phyloP scores from a whole-genome alignment of 495 filamentous ascomycete genomes.

The Xylaria cubensis region DNA sequence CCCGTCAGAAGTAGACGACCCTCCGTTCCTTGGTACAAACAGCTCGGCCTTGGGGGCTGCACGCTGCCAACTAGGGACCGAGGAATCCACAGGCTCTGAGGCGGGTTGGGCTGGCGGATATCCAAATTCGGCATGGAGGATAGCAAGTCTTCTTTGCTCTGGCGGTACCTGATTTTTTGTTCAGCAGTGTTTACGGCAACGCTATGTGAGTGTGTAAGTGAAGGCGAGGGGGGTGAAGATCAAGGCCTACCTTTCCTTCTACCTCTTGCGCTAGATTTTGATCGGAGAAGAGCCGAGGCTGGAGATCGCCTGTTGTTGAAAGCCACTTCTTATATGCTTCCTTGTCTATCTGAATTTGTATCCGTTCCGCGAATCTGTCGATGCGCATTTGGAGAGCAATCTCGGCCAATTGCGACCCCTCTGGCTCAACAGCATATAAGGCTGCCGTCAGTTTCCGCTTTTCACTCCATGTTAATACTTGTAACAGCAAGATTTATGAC shows the following conservation, averaged over 20 bases:
- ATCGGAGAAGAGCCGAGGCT: conserved; percentile 36
- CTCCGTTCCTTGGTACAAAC: conserved; percentile 35
- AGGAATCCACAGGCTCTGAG: conserved; percentile 23
- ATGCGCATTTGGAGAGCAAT: conserved; percentile 50
- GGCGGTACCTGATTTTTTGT: conserved; percentile 30
- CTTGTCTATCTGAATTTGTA: conserved; percentile 45
- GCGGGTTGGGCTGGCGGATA: conserved; percentile 29
- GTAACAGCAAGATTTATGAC: not conserved
- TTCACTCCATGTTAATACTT: not conserved
- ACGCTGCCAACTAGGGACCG: conserved; percentile 52
- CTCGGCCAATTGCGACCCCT: conserved; percentile 36
- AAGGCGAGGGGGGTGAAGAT: not conserved
- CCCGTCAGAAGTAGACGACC: conserved; percentile 30
- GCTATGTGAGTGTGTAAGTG: not conserved
- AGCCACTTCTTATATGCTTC: conserved; percentile 46
- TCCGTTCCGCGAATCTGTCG: conserved; percentile 51
- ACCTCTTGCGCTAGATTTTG: conserved; percentile 32
- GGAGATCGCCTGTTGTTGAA: conserved; percentile 20
- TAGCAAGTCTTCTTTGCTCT: conserved; percentile 36
- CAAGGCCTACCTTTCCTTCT: conserved; percentile 30
- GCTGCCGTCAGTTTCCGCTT: conserved; percentile 22
- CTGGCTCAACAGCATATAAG: conserved; percentile 24
- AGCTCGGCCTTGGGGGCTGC: conserved; percentile 52
- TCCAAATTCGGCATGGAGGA: conserved; percentile 37
- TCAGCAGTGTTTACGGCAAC: not conserved